Percentiles rank a stretch among this genome's conserved stretches.
Conservation (phyloP, 1,139 yeast species). For the Yamadazyma diddensiae region DNA sequence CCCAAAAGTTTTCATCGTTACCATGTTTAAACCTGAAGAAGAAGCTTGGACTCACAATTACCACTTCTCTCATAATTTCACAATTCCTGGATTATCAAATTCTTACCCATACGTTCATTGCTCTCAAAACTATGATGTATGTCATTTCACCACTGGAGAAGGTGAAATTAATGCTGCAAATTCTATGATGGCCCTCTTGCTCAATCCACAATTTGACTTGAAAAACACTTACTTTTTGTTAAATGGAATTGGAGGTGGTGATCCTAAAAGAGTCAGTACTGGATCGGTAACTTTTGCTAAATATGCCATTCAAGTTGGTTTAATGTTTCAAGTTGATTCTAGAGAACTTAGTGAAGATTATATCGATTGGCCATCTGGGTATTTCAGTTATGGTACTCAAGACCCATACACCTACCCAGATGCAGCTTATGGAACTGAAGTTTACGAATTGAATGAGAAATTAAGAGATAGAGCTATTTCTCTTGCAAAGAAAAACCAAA, state of each 20-base stretch:
- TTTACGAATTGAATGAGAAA: slow-evolving; percentile 58
- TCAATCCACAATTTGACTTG: slow-evolving; percentile 56
- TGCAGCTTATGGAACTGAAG: slow-evolving; percentile 62
- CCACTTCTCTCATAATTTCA: slow-evolving; percentile 49
- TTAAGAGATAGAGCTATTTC: slow-evolving; percentile 58
- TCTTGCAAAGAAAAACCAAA: slow-evolving; percentile 43
- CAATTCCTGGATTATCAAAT: slow-evolving; percentile 66
- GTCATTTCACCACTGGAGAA: slow-evolving; percentile 67
- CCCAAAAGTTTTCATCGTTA: slow-evolving; percentile 55
- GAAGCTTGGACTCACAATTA: slow-evolving; percentile 51
- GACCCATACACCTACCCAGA: slow-evolving; percentile 52
- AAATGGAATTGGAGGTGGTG: slow-evolving; percentile 69
- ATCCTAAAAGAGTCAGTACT: slow-evolving; percentile 44
- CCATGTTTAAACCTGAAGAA: slow-evolving; percentile 56
- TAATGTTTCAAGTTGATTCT: slow-evolving; percentile 54
- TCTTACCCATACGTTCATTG: slow-evolving; percentile 57
- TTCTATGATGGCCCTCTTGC: slow-evolving; percentile 52
- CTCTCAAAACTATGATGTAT: slow-evolving; percentile 48
- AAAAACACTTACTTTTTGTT: slow-evolving; percentile 58
- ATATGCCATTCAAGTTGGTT: slow-evolving; percentile 61
- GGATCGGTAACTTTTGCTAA: slow-evolving; percentile 63
- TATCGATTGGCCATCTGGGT: slow-evolving; percentile 60
- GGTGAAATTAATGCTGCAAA: slow-evolving; percentile 69
- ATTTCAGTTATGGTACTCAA: slow-evolving; percentile 54
- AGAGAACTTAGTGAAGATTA: slow-evolving; percentile 46